Base-by-base conservation (phyloP, 2,329 filamentous ascomycete genomes). In the Fusarium lyarnte region DNA sequence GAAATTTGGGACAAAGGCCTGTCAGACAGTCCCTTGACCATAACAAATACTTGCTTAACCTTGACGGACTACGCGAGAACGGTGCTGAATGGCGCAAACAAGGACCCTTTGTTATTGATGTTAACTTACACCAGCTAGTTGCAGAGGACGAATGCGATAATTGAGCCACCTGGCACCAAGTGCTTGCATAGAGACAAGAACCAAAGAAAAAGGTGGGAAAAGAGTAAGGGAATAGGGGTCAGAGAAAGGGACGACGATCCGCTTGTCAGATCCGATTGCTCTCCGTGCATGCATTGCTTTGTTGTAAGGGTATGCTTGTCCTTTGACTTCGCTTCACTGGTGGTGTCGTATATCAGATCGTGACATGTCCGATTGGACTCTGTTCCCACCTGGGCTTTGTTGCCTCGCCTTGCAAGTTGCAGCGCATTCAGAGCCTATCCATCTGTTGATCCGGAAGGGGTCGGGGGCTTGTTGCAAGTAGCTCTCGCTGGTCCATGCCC, bases 291-390 rank as follows among this genome's bases (percentile, higher is more conserved):
- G 62, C 43, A 31, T 42, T 70, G 39, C 70, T 63, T 61, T 73
- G 58, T 54, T 70, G 46, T 70, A 51, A 63, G 62, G 49, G 42
- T 36, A 60, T 71, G 70, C 60, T 66, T 73, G 60, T 66, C 65
- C 42, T 64, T 59, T 57, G 33, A 43, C 38, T 38, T 47, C 31
- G 59, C 57, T 66, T 58, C 43, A 31, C 38, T 51, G 47, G 46
- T 36, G 41, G 58, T 54, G 58, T 45, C 51, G 42, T 64, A 57
- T 54, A 53, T 53, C 46, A 49, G 35, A 66, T 58, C 46, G 49
- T 54, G 51, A 46, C 45, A 60, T 47, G 45, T 36, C 43, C 52
- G 46, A 63, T 69, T 64, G 55, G 49, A 35, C 58, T 57, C 42
- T 41, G 52, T 72, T 60, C 47, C 36, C 13, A 19, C 33, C 21